Conservation (phyloP, 768 basidiomycete species). For the Serpula lacrymans region DNA sequence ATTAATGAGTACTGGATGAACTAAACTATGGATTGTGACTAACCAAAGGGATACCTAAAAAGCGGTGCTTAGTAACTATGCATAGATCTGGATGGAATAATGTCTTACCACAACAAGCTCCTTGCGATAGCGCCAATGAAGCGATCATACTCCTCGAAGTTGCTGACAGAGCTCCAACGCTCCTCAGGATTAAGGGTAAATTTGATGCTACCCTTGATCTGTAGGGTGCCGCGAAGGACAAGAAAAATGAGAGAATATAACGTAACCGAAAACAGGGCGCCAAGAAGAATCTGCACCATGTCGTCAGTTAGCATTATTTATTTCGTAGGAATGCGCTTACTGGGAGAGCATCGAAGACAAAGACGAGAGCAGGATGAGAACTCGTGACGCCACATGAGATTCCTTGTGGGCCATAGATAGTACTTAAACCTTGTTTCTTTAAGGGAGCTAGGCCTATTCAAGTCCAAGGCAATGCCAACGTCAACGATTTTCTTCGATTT, state of each 20-base stretch:
- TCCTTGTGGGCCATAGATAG: slow-evolving; percentile 50
- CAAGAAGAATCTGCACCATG: slow-evolving; percentile 49
- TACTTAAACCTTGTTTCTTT: slow-evolving; percentile 23
- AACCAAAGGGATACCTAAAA: slow-evolving; percentile 59
- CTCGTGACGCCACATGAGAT: slow-evolving; percentile 50
- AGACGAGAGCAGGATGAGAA: slow-evolving; percentile 39
- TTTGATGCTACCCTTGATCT: slow-evolving; percentile 47
- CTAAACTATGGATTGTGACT: slow-evolving; percentile 13
- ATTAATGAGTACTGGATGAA: slow-evolving; percentile 6
- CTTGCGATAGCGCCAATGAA: slow-evolving; percentile 61
- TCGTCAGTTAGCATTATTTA: slow-evolving; percentile 2
- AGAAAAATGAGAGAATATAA: slow-evolving; percentile 63
- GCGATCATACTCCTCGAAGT: slow-evolving; percentile 48
- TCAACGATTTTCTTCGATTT: no score
- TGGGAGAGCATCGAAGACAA: slow-evolving; percentile 59
- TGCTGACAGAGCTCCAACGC: slow-evolving; percentile 36
- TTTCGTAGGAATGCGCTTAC: slow-evolving; percentile 33
- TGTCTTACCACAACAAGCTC: slow-evolving; percentile 66
- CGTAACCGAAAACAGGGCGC: slow-evolving; percentile 50
- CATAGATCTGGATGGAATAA: slow-evolving; percentile 1
- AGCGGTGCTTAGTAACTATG: slow-evolving; percentile 5
- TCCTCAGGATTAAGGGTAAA: slow-evolving; percentile 46
- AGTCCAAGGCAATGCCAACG: neutral
- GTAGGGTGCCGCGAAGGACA: slow-evolving; percentile 54
- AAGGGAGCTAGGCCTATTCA: slow-evolving; percentile 37